Percentiles rank a stretch among this genome's conserved stretches.
Conservation (phyloP, 805 yeast species). For the Myxozyma kluyveri region DNA sequence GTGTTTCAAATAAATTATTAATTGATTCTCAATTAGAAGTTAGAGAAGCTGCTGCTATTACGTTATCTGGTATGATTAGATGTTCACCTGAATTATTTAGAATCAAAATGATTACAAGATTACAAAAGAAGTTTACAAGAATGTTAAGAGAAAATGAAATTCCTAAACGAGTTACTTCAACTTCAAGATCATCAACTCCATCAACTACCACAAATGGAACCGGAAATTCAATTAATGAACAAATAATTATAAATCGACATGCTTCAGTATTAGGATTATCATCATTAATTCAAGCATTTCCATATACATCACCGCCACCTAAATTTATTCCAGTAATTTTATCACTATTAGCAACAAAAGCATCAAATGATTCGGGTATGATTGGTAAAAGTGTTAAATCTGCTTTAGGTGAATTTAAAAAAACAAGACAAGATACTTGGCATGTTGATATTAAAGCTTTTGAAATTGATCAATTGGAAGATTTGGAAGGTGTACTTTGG, state of each 20-base stretch:
- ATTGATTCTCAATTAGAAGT: conserved; percentile 69
- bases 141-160: conserved; percentile 41
- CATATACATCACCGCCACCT: conserved; percentile 90
- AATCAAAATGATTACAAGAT: conserved; percentile 41
- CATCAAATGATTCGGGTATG: conserved; percentile 69
- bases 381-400: conserved; percentile 83
- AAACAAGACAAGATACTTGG: conserved; percentile 94
- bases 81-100: conserved; percentile 49
- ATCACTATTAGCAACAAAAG: conserved; percentile 64
- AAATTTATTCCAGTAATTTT: conserved; percentile 77
- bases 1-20: conserved; percentile 53
- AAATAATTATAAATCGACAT: conserved; percentile 54
- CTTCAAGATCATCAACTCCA: conserved; percentile 17
- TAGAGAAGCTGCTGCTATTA: conserved; percentile 66
- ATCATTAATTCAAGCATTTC: conserved; percentile 82
- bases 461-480: conserved; percentile 75
- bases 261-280: conserved; percentile 89
- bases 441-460: conserved; percentile 78
- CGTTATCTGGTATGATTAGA: conserved; percentile 80
- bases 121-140: conserved; percentile 47
- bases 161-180: conserved; percentile 19
- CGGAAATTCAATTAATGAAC: conserved; percentile 35
- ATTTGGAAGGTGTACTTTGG: conserved; percentile 90
- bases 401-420: conserved; percentile 77
- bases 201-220: no score